Base-by-base conservation (phyloP, 2,329 filamentous ascomycete species). In the Geosmithia putterillii region DNA sequence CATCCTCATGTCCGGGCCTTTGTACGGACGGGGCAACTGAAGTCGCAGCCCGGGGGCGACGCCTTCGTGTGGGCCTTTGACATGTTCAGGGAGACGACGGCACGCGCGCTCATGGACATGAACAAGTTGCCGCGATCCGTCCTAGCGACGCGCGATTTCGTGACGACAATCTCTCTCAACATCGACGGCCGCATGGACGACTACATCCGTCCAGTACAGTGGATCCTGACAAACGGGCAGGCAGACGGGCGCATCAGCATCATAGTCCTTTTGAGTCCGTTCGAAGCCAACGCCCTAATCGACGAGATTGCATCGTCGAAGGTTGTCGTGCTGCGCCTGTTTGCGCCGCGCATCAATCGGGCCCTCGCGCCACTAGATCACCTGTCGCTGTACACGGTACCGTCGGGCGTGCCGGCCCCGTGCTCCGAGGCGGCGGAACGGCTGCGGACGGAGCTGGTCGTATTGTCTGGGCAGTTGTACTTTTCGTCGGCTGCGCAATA, bases 381-480 rank as follows among this genome's bases (percentile, higher is more conserved):
- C 3, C 8, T 58, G 7, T 32, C 42, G 0, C 45, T 58, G 0
- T 57, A 53, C 42, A 42, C 40, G 0, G 17, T 56, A 1, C 48
- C 53, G 1, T 18, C 18, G 21, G n/a, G n/a, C n/a, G n/a, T n/a
- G n/a, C n/a, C n/a, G n/a, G n/a, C n/a, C n/a, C n/a, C n/a, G n/a
- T n/a, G n/a, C n/a, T n/a, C n/a, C n/a, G n/a, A n/a, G n/a, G n/a
- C n/a, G n/a, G n/a, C n/a, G n/a, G n/a, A n/a, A 19, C 12, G 7
- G 4, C 14, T 23, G n/a, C 54, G 60, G 0, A 58, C 64, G 0
- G 64, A 75, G 44, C 64, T 86, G 0, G 81, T 82, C 37, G 58
- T 86, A 0, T 86, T 87, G 43, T 65, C 83, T 0, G 83, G 82
- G 0, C 79, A 83, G 44, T 63, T 86, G 0, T 86, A 85, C 49